phyloP scores from a whole-genome alignment of 495 filamentous ascomycete genomes.

The Penicillium argentinense region DNA sequence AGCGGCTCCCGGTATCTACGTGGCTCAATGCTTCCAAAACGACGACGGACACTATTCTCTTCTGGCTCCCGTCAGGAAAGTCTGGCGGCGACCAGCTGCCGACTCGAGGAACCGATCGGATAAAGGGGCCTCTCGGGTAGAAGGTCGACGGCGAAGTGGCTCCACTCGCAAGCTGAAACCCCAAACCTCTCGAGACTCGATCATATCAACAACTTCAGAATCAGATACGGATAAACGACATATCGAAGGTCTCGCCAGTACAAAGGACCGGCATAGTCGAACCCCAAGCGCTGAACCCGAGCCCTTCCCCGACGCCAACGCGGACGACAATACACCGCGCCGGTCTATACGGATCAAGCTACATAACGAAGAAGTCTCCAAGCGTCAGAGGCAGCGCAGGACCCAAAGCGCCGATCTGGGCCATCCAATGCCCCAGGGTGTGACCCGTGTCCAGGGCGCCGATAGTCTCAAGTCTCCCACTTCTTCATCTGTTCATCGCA shows the following conservation, averaged over 20 bases:
- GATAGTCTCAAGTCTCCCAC: constrained; percentile 80
- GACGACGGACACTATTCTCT: constrained; percentile 77
- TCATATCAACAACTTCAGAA: constrained; percentile 47
- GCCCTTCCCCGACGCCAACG: constrained; percentile 26
- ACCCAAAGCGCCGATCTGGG: constrained; percentile 35
- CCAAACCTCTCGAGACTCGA: constrained; percentile 38
- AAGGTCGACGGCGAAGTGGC: constrained; percentile 31
- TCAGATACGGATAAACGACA: constrained; percentile 44
- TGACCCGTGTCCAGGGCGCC: constrained; percentile 28
- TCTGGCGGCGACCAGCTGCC: constrained; percentile 44
- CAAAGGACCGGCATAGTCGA: constrained; percentile 44
- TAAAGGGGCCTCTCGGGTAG: constrained; percentile 29
- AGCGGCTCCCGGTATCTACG: constrained; percentile 73
- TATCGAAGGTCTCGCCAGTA: constrained; percentile 21
- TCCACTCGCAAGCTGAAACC: constrained; percentile 40
- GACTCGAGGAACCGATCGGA: constrained; percentile 23
- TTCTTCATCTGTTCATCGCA: constrained; percentile 65
- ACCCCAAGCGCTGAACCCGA: constrained; percentile 13
- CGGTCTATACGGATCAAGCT: constrained; percentile 90
- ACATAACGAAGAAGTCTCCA: constrained; percentile 69
- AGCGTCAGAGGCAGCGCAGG: constrained; percentile 53
- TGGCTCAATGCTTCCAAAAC: constrained; percentile 78
- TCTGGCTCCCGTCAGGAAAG: constrained; percentile 57
- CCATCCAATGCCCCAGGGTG: constrained; percentile 30
- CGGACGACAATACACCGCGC: constrained; percentile 66